Evolutionary conservation across 768 basidiomycete genomes (phyloP).

Genomic region (Trametes coccinea): DNA sequence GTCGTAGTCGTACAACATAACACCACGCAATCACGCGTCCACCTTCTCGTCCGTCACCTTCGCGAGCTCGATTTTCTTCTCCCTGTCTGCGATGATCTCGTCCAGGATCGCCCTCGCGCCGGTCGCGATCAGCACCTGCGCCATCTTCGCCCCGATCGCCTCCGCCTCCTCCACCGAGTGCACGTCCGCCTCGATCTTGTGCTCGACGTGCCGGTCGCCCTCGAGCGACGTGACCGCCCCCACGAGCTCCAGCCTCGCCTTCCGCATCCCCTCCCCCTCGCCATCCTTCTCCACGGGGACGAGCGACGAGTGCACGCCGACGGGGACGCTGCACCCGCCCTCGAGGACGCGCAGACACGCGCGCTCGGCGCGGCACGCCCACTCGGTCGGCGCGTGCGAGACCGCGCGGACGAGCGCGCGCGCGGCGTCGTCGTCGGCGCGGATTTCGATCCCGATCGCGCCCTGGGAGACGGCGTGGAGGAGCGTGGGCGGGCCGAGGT

Average conservation of each 20-base stretch:
- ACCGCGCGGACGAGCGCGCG: slow-evolving; percentile 63
- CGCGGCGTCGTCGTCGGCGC: slow-evolving; percentile 60
- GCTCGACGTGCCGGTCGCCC: slow-evolving; percentile 71
- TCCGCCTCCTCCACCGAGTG: slow-evolving; percentile 60
- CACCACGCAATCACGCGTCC: background rate
- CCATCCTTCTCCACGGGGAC: slow-evolving; percentile 37
- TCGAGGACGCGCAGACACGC: slow-evolving; percentile 87
- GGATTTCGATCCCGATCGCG: slow-evolving; percentile 86
- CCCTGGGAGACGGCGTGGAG: slow-evolving; percentile 95
- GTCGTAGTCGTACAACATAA: too few relatives aligned
- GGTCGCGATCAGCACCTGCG: slow-evolving; percentile 56
- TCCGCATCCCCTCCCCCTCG: background rate
- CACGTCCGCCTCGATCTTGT: slow-evolving; percentile 56
- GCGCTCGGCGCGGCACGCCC: slow-evolving; percentile 81
- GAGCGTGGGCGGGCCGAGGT: slow-evolving; percentile 72
- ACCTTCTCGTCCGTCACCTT: slow-evolving; percentile 20
- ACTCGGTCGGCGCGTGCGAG: slow-evolving; percentile 77
- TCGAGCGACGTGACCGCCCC: slow-evolving; percentile 85
- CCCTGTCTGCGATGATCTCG: slow-evolving; percentile 74
- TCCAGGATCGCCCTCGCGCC: slow-evolving; percentile 83
- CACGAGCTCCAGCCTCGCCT: slow-evolving; percentile 54
- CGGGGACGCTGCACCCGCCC: slow-evolving; percentile 97
- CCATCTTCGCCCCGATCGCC: slow-evolving; percentile 65
- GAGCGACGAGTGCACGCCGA: slow-evolving; percentile 70
- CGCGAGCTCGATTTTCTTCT: slow-evolving; percentile 26